Evolutionary conservation across 108 stramenopile genomes (phyloP).

Genomic region (Nitzschia palea): DNA sequence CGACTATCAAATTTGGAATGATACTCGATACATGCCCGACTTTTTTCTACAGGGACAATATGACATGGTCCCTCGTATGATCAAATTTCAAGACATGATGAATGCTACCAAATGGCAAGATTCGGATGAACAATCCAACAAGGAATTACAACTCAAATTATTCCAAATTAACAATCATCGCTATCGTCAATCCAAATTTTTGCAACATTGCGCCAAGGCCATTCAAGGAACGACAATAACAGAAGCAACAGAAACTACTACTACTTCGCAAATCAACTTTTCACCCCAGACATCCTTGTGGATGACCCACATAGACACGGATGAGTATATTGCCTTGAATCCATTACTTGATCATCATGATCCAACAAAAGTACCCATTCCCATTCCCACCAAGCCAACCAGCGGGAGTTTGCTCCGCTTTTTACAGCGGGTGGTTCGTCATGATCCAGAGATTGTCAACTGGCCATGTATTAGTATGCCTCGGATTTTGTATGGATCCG

Average conservation of each 20-base stretch:
- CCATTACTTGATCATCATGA: constrained; percentile 12
- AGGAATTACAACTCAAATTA: neutral
- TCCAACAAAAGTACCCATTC: neutral
- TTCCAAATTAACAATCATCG: constrained; percentile 36
- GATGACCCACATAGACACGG: constrained; percentile 65
- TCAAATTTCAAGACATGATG: constrained; percentile 27
- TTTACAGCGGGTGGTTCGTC: neutral
- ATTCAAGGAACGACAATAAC: constrained; percentile 4
- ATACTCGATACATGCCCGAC: constrained; percentile 45
- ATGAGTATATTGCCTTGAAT: constrained; percentile 69
- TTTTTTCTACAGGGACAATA: constrained; percentile 26
- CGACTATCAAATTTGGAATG: constrained; percentile 22
- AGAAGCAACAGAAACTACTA: neutral
- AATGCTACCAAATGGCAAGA: constrained; percentile 31
- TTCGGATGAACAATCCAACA: neutral
- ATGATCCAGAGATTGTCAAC: neutral
- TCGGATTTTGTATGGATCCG: constrained; percentile 26
- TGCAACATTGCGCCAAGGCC: constrained; percentile 28
- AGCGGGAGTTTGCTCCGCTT: neutral
- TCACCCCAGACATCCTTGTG: constrained; percentile 10
- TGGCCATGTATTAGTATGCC: constrained; percentile 36
- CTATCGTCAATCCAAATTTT: constrained; percentile 37
- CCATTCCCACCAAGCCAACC: neutral
- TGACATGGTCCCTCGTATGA: constrained; percentile 17
- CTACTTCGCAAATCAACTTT: neutral